Base-by-base conservation (phyloP, 805 yeast species). In the Ogataea henricii region DNA sequence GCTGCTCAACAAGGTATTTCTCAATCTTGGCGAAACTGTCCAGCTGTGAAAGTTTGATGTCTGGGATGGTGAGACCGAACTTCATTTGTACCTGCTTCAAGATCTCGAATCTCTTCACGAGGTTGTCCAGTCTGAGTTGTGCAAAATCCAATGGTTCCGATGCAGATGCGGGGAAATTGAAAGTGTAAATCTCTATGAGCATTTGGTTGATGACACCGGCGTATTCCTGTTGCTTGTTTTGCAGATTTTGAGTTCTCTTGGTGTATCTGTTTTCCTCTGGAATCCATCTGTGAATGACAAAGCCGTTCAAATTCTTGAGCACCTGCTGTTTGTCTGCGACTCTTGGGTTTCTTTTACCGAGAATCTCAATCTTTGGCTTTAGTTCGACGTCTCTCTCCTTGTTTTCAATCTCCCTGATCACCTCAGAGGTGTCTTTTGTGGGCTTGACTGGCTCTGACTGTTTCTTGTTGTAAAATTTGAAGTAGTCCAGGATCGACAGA, bases 61-160 rank as follows among this genome's bases (percentile, higher is more conserved):
- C 90, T 21, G 79, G 78, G 23, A 85, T 69, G 25, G 75, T 72
- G 29, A 81, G 61, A 2, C 83, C 80, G 46, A 82, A 73, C 22
- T 62, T 61, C 48, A 62, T 63, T 54, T 78, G 82, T 39, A 83
- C 70, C 16, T 54, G 52, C 63, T 83, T 84, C 40, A 74, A 54
- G 17, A 77, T 64, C 17, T 63, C 54, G 58, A 85, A 82, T 58
- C 88, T 69, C 48, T 65, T 60, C n/a, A 59, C 49, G 35, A 84
- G 67, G 52, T 82, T 79, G 38, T 60, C 58, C 43, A 77, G 62
- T 5, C 45, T 45, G 18, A 23, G 29, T 20, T 32, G 45, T 29
- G 22, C 27, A 14, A 37, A 20, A 13, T 39, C 45, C 23, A 34
- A 7, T 21, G 26, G 23, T 2, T 32, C 9, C 12, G 45, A 21